These are phyloP conservation scores for Holtermanniella nyarrowii DNA, from an alignment of 768 basidiomycete species.

Conservation along the genomic window DNA sequence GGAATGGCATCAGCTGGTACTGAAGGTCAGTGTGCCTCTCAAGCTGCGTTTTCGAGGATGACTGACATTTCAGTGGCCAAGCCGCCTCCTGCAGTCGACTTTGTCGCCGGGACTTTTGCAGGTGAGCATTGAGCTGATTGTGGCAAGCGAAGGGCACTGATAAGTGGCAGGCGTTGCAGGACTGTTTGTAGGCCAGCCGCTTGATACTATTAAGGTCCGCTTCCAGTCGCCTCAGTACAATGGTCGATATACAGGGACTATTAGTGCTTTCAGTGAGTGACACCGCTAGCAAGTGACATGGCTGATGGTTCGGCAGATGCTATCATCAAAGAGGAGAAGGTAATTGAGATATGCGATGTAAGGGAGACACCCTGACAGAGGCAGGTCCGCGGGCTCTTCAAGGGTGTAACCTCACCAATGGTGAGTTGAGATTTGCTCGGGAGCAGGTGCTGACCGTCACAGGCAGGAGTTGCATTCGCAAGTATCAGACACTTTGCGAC, in stretches of 20 bases:
- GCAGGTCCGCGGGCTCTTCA: constrained; percentile 35
- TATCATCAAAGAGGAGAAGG: constrained; percentile 37
- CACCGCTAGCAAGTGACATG: not conserved
- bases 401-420: constrained; percentile 56
- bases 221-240: constrained; percentile 38
- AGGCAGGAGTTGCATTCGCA: constrained; percentile 40
- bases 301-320: constrained; percentile 9
- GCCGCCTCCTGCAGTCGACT: constrained; percentile 55
- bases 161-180: constrained; percentile 49
- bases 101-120: constrained; percentile 65
- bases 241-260: constrained; percentile 32
- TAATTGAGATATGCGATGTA: not conserved
- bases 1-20: too few relatives aligned
- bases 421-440: constrained; percentile 43
- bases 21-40: too few relatives aligned
- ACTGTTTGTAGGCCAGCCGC: constrained; percentile 63
- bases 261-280: constrained; percentile 32
- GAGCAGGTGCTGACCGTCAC: not conserved
- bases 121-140: constrained; percentile 38
- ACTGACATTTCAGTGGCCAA: not conserved
- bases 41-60: too few relatives aligned
- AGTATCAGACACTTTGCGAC: constrained; percentile 1
- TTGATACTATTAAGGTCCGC: constrained; percentile 53
- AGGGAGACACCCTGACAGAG: not conserved
- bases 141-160: not conserved